Percentiles rank a stretch among this genome's conserved stretches.
phyloP scores from a whole-genome alignment of 2,329 filamentous ascomycete species.

The Pseudogymnoascus sp. region DNA sequence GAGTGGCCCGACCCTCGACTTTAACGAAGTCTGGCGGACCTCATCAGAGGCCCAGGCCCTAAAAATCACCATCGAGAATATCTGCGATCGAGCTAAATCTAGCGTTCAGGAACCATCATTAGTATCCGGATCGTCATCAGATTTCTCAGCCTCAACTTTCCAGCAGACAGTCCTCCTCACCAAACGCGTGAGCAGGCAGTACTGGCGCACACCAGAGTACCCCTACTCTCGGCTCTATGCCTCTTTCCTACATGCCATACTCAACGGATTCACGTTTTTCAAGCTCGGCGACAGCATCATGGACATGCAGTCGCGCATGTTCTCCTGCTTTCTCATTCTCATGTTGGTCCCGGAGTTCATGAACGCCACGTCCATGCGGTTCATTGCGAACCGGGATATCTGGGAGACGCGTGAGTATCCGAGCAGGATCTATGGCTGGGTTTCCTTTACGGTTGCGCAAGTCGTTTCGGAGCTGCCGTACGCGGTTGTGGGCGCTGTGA shows the following conservation, averaged over 20 bases:
- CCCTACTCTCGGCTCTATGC: slow-evolving; percentile 70
- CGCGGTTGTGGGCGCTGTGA: slow-evolving; percentile 34
- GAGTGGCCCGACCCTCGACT: slow-evolving; percentile 53
- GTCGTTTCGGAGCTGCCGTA: slow-evolving; percentile 40
- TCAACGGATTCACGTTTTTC: slow-evolving; percentile 57
- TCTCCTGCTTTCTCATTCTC: slow-evolving; percentile 54
- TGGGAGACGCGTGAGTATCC: slow-evolving; percentile 54
- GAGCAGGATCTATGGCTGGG: slow-evolving; percentile 54
- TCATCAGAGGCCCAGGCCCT: slow-evolving; percentile 53
- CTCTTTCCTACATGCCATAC: slow-evolving; percentile 46
- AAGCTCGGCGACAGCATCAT: slow-evolving; percentile 43
- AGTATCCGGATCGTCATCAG: slow-evolving; percentile 28
- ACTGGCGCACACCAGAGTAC: slow-evolving; percentile 71
- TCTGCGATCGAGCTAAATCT: background rate
- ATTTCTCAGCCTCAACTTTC: slow-evolving; percentile 59
- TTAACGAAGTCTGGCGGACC: slow-evolving; percentile 67
- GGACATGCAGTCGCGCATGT: slow-evolving; percentile 56
- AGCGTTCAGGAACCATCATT: background rate
- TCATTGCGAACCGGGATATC: slow-evolving; percentile 47
- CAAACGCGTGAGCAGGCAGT: slow-evolving; percentile 61
- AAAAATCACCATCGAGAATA: slow-evolving; percentile 54
- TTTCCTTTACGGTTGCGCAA: slow-evolving; percentile 48
- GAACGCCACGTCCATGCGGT: slow-evolving; percentile 51
- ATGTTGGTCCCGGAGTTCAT: slow-evolving; percentile 50
- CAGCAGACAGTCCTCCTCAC: slow-evolving; percentile 59